Percentiles rank a stretch among this genome's conserved stretches.
Conservation (phyloP, 345 rosid species). For the Salix exigua region DNA sequence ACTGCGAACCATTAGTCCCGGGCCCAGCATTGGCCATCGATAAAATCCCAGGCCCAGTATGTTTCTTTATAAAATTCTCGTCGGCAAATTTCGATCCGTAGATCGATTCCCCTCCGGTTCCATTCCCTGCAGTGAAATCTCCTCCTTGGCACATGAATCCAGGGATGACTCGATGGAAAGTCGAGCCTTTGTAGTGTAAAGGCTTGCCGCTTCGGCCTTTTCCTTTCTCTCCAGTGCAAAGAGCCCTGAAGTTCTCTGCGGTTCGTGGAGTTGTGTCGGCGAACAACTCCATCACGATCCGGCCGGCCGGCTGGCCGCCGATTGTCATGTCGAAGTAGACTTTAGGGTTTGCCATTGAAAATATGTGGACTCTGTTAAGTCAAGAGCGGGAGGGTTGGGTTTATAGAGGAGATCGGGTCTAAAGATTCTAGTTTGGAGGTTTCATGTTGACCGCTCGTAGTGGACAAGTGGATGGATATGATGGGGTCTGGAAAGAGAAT, state of each 20-base stretch:
- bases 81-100: slow-evolving; percentile 66
- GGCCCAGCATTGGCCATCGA: slow-evolving; percentile 86
- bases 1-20: slow-evolving; percentile 71
- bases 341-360: slow-evolving; percentile 16
- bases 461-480: slow-evolving; percentile 8
- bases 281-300: slow-evolving; percentile 24
- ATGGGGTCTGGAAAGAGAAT: neutral
- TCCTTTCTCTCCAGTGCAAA: slow-evolving; percentile 80
- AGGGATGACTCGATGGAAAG: slow-evolving; percentile 77
- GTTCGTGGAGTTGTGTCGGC: slow-evolving; percentile 36
- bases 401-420: neutral
- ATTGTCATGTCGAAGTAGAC: slow-evolving; percentile 19
- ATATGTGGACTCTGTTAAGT: neutral
- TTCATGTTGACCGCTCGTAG: slow-evolving; percentile 2
- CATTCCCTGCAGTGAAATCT: slow-evolving; percentile 75
- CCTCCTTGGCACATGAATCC: slow-evolving; percentile 90
- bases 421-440: neutral
- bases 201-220: slow-evolving; percentile 56
- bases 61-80: slow-evolving; percentile 77
- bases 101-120: slow-evolving; percentile 82
- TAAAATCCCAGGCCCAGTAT: slow-evolving; percentile 60
- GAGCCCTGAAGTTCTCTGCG: slow-evolving; percentile 82
- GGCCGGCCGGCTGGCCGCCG: slow-evolving; percentile 16
- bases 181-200: slow-evolving; percentile 73
- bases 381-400: neutral